Percentiles rank a stretch among this genome's conserved stretches.
These are phyloP conservation scores for Trichoderma aggressivum DNA, from an alignment of 2,329 filamentous ascomycete species.

Conservation along the genomic window DNA sequence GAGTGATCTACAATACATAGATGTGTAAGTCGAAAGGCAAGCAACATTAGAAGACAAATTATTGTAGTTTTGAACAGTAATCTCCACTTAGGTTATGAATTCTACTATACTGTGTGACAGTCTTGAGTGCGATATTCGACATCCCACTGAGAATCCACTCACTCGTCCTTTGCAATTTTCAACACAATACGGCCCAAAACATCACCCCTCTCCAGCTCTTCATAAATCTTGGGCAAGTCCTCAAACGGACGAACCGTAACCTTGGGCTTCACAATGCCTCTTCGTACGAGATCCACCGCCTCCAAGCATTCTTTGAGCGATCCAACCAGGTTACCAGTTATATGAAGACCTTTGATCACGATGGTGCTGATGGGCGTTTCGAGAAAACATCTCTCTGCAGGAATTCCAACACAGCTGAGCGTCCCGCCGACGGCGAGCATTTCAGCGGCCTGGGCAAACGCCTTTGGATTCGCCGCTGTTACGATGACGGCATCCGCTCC, in stretches of 20 bases:
- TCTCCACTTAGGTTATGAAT: not conserved
- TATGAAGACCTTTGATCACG: constrained; percentile 20
- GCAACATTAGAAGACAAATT: not conserved
- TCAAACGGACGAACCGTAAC: constrained; percentile 18
- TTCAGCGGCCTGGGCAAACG: constrained; percentile 20
- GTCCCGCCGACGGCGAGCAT: constrained; percentile 21
- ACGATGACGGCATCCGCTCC: constrained; percentile 21
- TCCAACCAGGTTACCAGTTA: constrained; percentile 21
- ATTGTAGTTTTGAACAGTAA: not conserved
- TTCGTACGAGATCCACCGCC: constrained; percentile 20
- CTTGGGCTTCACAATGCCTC: constrained; percentile 21
- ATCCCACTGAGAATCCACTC: not conserved
- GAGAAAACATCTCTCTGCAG: constrained; percentile 18
- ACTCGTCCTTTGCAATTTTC: constrained; percentile 23
- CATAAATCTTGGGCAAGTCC: constrained; percentile 19
- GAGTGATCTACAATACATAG: not conserved
- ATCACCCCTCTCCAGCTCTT: constrained; percentile 20
- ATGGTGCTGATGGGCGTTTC: constrained; percentile 22
- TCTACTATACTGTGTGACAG: not conserved
- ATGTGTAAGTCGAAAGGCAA: not conserved
- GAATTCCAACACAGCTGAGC: constrained; percentile 22
- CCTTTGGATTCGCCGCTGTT: constrained; percentile 19
- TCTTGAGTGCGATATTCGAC: too few relatives aligned
- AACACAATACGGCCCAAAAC: constrained; percentile 20
- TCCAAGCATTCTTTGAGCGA: constrained; percentile 23